phyloP scores from a whole-genome alignment of 192 early-diverging fungal species.

The Mortierella claussenii region DNA sequence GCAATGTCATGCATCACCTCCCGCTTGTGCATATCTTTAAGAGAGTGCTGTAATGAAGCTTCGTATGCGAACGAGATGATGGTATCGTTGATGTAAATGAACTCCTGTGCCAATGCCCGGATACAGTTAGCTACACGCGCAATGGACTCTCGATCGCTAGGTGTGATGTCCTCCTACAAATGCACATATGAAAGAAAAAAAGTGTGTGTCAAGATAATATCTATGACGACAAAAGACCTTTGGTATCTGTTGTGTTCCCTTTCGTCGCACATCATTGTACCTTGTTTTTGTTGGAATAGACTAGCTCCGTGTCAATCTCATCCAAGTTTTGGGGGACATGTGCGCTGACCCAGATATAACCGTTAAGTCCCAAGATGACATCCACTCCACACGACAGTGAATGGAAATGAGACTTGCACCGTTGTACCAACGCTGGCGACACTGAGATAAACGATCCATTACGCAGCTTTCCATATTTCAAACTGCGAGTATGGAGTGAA shows the following conservation, averaged over 20 bases:
- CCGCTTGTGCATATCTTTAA: constrained; percentile 71
- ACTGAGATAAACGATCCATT: constrained; percentile 82
- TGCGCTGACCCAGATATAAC: constrained; percentile 96
- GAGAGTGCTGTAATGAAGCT: constrained; percentile 69
- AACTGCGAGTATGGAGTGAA: constrained; percentile 89
- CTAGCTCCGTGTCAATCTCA: constrained; percentile 81
- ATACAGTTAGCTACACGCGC: constrained; percentile 94
- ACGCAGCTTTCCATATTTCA: constrained; percentile 90
- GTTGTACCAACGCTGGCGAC: constrained; percentile 88
- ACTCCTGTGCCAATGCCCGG: constrained; percentile 77
- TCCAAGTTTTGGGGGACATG: constrained; percentile 64
- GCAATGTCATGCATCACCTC: constrained; percentile 59
- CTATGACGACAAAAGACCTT: no score
- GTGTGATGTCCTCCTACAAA: constrained; percentile 67
- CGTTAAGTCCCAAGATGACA: constrained; percentile 94
- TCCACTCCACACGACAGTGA: constrained; percentile 92
- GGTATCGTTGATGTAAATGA: constrained; percentile 88
- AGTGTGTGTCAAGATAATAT: background rate
- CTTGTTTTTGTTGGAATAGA: constrained; percentile 93
- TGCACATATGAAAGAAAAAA: background rate
- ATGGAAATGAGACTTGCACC: constrained; percentile 96
- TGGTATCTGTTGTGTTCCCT: no score
- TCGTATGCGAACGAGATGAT: constrained; percentile 94
- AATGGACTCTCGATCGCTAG: constrained; percentile 81
- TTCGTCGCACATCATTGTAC: no score